phyloP scores from a whole-genome alignment of 805 yeast species.

The Cyberlindnera subsufficiens region DNA sequence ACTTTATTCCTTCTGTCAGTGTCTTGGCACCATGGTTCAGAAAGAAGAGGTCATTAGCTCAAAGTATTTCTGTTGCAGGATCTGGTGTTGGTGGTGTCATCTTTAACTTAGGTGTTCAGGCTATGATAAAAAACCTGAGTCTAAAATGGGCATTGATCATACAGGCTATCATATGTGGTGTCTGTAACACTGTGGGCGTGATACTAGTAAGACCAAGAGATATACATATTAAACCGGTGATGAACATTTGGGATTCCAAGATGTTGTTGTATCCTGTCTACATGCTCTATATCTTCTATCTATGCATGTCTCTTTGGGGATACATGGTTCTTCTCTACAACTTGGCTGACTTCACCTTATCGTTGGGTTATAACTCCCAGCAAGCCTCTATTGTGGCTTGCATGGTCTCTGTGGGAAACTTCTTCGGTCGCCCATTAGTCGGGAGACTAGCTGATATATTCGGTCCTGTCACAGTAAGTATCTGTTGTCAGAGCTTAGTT shows the following conservation, averaged over 20 bases:
- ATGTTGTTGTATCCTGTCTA: slow-evolving; percentile 36
- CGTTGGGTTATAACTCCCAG: slow-evolving; percentile 48
- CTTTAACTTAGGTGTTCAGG: slow-evolving; percentile 32
- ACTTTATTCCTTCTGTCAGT: slow-evolving; percentile 52
- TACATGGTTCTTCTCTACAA: slow-evolving; percentile 56
- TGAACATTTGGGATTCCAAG: slow-evolving; percentile 34
- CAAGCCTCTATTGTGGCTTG: slow-evolving; percentile 57
- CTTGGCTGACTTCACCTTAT: slow-evolving; percentile 52
- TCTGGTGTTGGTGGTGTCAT: slow-evolving; percentile 40
- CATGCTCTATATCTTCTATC: slow-evolving; percentile 35
- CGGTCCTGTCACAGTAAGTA: slow-evolving; percentile 47
- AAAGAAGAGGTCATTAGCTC: slow-evolving; percentile 47
- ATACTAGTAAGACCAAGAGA: slow-evolving; percentile 33
- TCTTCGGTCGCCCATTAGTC: slow-evolving; percentile 48
- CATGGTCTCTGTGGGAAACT: slow-evolving; percentile 53
- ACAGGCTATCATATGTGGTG: slow-evolving; percentile 32
- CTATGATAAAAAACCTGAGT: slow-evolving; percentile 26
- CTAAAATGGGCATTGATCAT: slow-evolving; percentile 31
- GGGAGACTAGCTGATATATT: slow-evolving; percentile 45
- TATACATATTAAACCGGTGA: slow-evolving; percentile 28
- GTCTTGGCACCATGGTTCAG: slow-evolving; percentile 68
- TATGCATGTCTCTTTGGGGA: slow-evolving; percentile 48
- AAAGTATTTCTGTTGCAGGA: slow-evolving; percentile 33
- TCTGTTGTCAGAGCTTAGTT: slow-evolving; percentile 32
- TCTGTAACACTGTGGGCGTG: slow-evolving; percentile 29